Base-by-base conservation (phyloP, 495 filamentous ascomycete genomes). In the Aspergillus panamensis region DNA sequence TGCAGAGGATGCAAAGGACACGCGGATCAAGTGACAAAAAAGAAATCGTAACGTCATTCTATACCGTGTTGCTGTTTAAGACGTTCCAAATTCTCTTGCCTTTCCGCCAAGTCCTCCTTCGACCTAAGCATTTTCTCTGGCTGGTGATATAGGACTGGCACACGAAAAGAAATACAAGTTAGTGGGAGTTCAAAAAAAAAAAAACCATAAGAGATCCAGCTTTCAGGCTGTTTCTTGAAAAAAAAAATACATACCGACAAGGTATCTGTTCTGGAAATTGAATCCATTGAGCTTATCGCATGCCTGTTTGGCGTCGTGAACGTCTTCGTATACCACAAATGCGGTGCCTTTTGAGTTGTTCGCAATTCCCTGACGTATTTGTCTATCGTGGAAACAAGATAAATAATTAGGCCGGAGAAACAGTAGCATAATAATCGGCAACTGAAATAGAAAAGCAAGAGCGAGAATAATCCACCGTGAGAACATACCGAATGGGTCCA, bases 211-310 rank as follows among this genome's bases (percentile, higher is more conserved):
- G n/a, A 20, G n/a, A 7, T n/a, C 29, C 31, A 9, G 30, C 30
- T 37, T 43, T n/a, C 5, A 5, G n/a, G 35, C 16, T 13, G 39
- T 17, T 35, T 13, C 3, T n/a, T n/a, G n/a, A n/a, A 2, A 25
- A 30, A 14, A 14, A 20, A 20, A 54, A 20, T 42, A 83, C 91
- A 45, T 87, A 96, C 92, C 92, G 69, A 98, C 95, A 66, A 98
- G 91, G 77, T 98, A 98, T 70, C 94, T 91, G 80, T 93, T 96
- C 78, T 97, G 95, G 75, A 98, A 98, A 78, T 98, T 98, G 84
- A 95, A 98, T 68, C 94, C 94, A 78, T 98, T 97, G 68, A 98
- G 81, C 80, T 97, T 97, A 82, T 98, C 94, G 80, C 95, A 96
- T 66, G 94, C 95, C 75, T 88, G 84, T 78, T 98, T 98, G 60